Conservation (phyloP, 192 early-diverging fungal genomes). For the Linnemannia hyalina region DNA sequence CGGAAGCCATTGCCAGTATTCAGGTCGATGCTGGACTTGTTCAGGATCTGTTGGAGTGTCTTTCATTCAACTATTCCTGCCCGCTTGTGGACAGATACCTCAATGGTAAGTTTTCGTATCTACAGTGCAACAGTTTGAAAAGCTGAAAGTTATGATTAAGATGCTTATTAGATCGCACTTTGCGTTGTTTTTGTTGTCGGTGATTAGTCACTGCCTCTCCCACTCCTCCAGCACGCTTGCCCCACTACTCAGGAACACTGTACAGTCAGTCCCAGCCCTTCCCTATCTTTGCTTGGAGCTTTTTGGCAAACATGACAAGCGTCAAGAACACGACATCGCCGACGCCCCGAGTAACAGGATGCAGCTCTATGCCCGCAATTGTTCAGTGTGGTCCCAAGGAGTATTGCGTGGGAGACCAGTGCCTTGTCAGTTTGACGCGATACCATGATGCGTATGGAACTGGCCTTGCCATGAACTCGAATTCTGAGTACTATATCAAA, state of each 20-base stretch:
- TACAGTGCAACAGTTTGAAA: neutral
- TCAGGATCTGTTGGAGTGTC: constrained; percentile 67
- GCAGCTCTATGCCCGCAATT: constrained; percentile 30
- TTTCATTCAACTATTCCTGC: constrained; percentile 78
- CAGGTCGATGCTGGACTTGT: constrained; percentile 70
- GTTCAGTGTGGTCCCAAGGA: constrained; percentile 49
- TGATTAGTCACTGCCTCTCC: constrained; percentile 29
- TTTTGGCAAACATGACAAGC: constrained; percentile 58
- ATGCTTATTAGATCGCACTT: neutral
- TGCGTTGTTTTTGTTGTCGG: neutral
- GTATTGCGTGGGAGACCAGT: constrained; percentile 59
- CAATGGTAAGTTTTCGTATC: constrained; percentile 53
- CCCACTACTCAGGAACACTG: constrained; percentile 63
- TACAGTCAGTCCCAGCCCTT: constrained; percentile 53
- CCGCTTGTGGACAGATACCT: constrained; percentile 60
- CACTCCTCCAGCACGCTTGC: constrained; percentile 35
- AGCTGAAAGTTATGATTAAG: neutral
- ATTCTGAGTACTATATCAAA: constrained; percentile 48
- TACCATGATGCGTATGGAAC: constrained; percentile 68
- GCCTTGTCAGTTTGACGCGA: constrained; percentile 61
- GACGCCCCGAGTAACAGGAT: constrained; percentile 10
- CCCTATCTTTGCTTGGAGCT: constrained; percentile 63
- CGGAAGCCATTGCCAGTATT: constrained; percentile 62
- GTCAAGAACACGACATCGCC: constrained; percentile 11
- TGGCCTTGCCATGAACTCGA: constrained; percentile 58